Conservation (phyloP, 345 rosid genomes). For the Hypericum perforatum region DNA sequence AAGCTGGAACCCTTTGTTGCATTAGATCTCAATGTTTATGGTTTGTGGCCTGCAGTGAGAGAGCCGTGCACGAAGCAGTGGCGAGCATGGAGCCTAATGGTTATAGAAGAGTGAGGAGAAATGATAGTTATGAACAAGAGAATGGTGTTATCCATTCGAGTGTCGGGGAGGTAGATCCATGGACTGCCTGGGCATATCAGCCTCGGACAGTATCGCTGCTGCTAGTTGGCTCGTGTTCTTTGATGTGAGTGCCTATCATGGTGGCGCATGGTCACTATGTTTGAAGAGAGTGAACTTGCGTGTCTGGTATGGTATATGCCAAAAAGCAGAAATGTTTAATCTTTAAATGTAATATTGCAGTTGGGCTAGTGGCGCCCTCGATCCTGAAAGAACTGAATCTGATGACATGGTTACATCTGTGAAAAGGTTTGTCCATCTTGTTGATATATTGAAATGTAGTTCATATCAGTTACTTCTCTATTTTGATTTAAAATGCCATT, state of each 20-base stretch:
- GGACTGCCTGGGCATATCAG: conserved; percentile 99
- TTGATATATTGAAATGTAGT: not conserved
- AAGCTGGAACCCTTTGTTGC: no score
- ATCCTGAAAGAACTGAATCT: conserved; percentile 54
- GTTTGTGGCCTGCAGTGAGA: conserved; percentile 20
- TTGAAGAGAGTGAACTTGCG: no score
- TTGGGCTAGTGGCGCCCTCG: conserved; percentile 97
- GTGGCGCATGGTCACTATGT: not conserved
- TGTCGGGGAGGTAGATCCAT: conserved; percentile 71
- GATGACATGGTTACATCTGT: conserved; percentile 80
- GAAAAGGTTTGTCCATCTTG: conserved; percentile 52
- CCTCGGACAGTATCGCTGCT: conserved; percentile 87
- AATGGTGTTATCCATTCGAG: conserved; percentile 37
- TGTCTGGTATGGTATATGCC: no score
- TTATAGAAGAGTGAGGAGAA: conserved; percentile 41
- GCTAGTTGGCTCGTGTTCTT: conserved; percentile 84
- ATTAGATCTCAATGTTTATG: no score
- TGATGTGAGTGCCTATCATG: conserved; percentile 52
- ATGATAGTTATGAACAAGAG: conserved; percentile 36
- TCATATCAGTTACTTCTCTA: not conserved
- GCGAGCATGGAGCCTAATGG: conserved; percentile 52
- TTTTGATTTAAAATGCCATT: not conserved
- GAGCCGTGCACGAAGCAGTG: conserved; percentile 11
- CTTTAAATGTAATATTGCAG: conserved; percentile 26
- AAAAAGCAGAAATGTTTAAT: not conserved